phyloP scores from a whole-genome alignment of 768 basidiomycete species.

The Collybiopsis confluens region DNA sequence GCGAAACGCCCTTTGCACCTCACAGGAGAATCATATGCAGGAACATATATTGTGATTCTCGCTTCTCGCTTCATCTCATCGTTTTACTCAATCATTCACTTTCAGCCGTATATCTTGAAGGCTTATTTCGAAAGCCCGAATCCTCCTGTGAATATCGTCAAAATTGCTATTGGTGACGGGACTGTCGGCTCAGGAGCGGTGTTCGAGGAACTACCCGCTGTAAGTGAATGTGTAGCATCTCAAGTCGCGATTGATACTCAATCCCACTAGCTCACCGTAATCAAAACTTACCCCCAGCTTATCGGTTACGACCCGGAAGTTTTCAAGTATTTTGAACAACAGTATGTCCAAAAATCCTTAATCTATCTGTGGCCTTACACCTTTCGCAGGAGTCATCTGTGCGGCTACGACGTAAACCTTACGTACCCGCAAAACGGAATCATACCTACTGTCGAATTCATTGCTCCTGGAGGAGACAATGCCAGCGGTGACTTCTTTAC shows the following conservation, averaged over 20 bases:
- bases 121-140: conserved; percentile 58
- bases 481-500: neutral
- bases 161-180: conserved; percentile 71
- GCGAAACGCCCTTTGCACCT: conserved; percentile 63
- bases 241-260: neutral
- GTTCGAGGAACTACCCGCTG: conserved; percentile 52
- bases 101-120: conserved; percentile 72
- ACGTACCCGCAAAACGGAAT: conserved; percentile 41
- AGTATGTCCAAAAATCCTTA: neutral
- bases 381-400: conserved; percentile 32
- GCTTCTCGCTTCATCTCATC: conserved; percentile 35
- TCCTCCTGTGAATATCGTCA: conserved; percentile 65
- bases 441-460: conserved; percentile 22
- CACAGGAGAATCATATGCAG: conserved; percentile 74
- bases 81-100: neutral
- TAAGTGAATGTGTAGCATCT: conserved; percentile 22
- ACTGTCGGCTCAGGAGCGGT: conserved; percentile 47
- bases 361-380: neutral
- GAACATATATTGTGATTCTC: conserved; percentile 57
- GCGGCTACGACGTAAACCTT: conserved; percentile 44
- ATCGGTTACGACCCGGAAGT: conserved; percentile 69
- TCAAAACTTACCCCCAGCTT: conserved; percentile 74
- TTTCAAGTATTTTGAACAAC: conserved; percentile 55
- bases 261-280: conserved; percentile 39
- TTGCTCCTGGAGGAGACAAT: conserved; percentile 2